Conservation (phyloP, 345 rosid genomes). For the Alliaria petiolata region DNA sequence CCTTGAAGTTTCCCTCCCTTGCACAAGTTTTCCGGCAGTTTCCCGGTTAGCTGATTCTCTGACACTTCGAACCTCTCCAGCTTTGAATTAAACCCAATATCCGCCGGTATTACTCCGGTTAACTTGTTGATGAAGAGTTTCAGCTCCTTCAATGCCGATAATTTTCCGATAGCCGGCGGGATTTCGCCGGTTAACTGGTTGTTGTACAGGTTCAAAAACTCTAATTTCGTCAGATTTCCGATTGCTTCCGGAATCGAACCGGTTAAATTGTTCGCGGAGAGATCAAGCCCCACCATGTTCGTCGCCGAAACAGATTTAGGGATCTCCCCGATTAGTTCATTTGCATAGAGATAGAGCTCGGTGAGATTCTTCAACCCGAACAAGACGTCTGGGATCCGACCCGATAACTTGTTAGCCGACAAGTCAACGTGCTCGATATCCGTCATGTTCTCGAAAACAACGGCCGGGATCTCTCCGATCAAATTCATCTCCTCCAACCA, state of each 20-base stretch:
- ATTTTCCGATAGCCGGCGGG: constrained; percentile 47
- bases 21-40: constrained; percentile 65
- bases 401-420: constrained; percentile 45
- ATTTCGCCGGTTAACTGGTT: constrained; percentile 65
- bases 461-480: constrained; percentile 59
- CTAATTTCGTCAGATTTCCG: constrained; percentile 54
- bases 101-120: constrained; percentile 64
- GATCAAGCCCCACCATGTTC: constrained; percentile 48
- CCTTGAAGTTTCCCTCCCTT: constrained; percentile 53
- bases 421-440: constrained; percentile 54
- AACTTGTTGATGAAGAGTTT: constrained; percentile 53
- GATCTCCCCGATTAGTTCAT: constrained; percentile 53
- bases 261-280: constrained; percentile 47
- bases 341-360: constrained; percentile 35
- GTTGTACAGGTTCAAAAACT: constrained; percentile 29
- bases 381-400: constrained; percentile 45
- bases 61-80: constrained; percentile 66
- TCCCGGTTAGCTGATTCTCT: constrained; percentile 57
- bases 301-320: constrained; percentile 41
- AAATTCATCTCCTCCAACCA: constrained; percentile 50
- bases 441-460: constrained; percentile 41
- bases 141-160: constrained; percentile 41
- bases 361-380: constrained; percentile 55
- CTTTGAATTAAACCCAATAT: constrained; percentile 58
- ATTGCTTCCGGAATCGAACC: constrained; percentile 63